Evolutionary conservation across 2,329 filamentous ascomycete genomes (phyloP), one percentile per base, ranked within the genome.

Genomic region (Rhynchosporium secalis): DNA sequence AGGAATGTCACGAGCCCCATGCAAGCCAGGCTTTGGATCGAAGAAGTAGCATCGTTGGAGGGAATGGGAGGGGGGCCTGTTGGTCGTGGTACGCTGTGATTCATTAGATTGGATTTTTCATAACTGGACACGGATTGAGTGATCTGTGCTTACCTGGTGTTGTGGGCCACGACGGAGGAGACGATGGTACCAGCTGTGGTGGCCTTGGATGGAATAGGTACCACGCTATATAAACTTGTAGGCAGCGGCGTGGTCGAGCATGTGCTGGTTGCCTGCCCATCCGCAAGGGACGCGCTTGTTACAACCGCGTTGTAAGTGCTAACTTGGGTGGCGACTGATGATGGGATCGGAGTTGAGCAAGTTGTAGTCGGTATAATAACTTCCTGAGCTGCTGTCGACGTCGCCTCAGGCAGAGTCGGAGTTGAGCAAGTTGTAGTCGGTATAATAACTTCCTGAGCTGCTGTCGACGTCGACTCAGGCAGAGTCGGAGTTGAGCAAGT

Each of bases 141-240:
- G 52, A 43, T 10, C 33, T 6, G 33, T 36, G 29, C 54, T 58
- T 49, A 62, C 60, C 43, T 60, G 26, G 46, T 40, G 46, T 60
- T 63, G 4, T 52, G 40, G 8, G 33, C 31, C 51, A 31, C 40
- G 5, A 31, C 38, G 3, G 46, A 54, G 20, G 56, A 28, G 26
- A 29, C 41, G 29, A 43, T 43, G 8, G 31, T 56, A 28, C 28
- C 40, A 5, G 28, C 33, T 41, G 26, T 10, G 2, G 33, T 12
- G 13, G 33, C 43, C 8, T 45, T 46, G 10, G 61, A 47, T 4
- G 57, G 20, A 6, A 60, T 31, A 1, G 62, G 58, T 4, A 58
- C 36, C n/a, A 55, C 47, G 33, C 52, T 60, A 54, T 60, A 60
- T 4, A 58, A 3, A 28, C 60, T 58, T 7, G 61, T 60, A 26